Evolutionary conservation across 495 filamentous ascomycete genomes (phyloP).

Genomic region (Trichoderma erinaceum): DNA sequence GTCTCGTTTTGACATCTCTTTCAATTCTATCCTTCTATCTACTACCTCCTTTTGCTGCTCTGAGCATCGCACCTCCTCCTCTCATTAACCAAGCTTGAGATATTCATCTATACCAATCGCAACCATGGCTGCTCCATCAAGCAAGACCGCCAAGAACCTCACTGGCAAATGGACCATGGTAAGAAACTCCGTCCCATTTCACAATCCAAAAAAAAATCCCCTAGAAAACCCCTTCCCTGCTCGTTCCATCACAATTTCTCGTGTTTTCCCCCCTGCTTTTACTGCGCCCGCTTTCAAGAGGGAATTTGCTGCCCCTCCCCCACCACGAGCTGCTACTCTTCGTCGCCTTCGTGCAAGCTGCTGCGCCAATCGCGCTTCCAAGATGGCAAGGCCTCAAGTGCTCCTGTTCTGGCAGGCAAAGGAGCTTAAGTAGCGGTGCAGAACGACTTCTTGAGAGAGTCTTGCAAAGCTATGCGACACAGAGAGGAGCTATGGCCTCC

Average conservation of each 20-base stretch:
- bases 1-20: too few relatives aligned
- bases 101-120: not conserved
- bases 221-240: not conserved
- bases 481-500: conserved; percentile 8
- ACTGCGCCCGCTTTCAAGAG: not conserved
- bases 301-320: not conserved
- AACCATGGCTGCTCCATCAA: conserved; percentile 73
- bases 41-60: too few relatives aligned
- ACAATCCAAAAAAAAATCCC: not conserved
- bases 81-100: too few relatives aligned
- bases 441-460: too few relatives aligned
- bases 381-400: not conserved
- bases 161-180: conserved; percentile 77
- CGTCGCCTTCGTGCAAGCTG: not conserved
- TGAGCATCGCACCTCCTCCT: too few relatives aligned
- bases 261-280: not conserved
- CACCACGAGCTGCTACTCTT: not conserved
- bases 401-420: not conserved
- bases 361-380: not conserved
- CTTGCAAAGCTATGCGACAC: not conserved
- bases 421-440: not conserved
- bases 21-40: too few relatives aligned
- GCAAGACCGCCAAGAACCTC: conserved; percentile 66
- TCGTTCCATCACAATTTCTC: not conserved
- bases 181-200: conserved; percentile 22